Conservation (phyloP, 345 rosid species). For the Brassica nigra region DNA sequence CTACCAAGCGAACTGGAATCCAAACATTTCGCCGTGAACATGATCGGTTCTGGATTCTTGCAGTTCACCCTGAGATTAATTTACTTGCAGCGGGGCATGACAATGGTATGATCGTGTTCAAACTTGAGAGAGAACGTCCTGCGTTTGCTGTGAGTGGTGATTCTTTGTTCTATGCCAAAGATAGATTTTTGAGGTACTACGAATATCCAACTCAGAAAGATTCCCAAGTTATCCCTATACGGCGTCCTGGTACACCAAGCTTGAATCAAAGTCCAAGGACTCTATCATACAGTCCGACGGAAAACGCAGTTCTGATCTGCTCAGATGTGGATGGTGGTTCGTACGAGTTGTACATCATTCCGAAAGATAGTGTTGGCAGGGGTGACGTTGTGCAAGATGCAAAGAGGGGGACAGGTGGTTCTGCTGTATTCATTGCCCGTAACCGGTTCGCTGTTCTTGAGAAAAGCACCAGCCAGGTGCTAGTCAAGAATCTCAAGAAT, state of each 20-base stretch:
- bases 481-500: background rate
- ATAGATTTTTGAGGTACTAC: background rate
- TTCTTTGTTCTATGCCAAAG: background rate
- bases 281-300: background rate
- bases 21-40: background rate
- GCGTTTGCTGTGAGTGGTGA: background rate
- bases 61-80: background rate
- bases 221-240: background rate
- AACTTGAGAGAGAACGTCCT: background rate
- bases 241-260: slow-evolving; percentile 1
- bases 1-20: background rate
- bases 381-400: background rate
- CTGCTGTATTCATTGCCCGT: background rate
- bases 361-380: background rate
- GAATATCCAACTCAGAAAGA: background rate
- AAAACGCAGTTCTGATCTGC: background rate
- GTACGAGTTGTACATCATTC: background rate
- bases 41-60: background rate
- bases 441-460: background rate
- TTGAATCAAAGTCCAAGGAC: background rate
- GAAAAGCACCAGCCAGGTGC: background rate
- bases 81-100: background rate
- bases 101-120: background rate
- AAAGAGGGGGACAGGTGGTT: background rate
- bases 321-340: background rate